Percentiles rank a stretch among this genome's conserved stretches.
These are phyloP conservation scores for Fusarium sp. DNA, from an alignment of 2,329 filamentous ascomycete genomes.

Conservation along the genomic window DNA sequence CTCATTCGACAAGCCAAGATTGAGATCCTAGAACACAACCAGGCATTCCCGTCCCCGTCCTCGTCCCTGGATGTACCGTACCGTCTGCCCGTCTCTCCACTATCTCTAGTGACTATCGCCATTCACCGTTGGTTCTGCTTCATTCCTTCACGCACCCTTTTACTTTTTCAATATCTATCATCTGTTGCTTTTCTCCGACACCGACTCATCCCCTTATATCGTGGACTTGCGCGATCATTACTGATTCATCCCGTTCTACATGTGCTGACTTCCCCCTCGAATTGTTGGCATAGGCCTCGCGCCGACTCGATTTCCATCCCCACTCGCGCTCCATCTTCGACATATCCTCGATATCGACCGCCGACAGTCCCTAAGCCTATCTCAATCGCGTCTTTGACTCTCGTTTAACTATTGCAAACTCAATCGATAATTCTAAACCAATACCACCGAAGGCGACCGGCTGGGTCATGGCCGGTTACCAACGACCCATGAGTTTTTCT, in stretches of 20 bases:
- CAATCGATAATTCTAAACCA: slow-evolving; percentile 14
- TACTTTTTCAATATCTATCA: slow-evolving; percentile 26
- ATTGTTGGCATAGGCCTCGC: slow-evolving; percentile 33
- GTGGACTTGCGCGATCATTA: slow-evolving; percentile 8
- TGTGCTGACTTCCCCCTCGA: slow-evolving; percentile 41
- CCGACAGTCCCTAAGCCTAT: slow-evolving; percentile 20
- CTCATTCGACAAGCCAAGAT: slow-evolving; percentile 34
- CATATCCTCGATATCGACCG: slow-evolving; percentile 37
- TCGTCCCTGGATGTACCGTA: slow-evolving; percentile 34
- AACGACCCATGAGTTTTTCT: slow-evolving; percentile 68
- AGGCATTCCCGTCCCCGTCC: slow-evolving; percentile 35
- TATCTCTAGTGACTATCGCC: slow-evolving; percentile 35
- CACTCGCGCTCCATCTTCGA: slow-evolving; percentile 33
- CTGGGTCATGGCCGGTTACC: slow-evolving; percentile 52
- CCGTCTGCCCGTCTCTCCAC: slow-evolving; percentile 38
- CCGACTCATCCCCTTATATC: slow-evolving; percentile 9
- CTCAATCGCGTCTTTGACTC: slow-evolving; percentile 27
- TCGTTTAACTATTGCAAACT: slow-evolving; percentile 10
- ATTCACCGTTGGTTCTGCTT: slow-evolving; percentile 39
- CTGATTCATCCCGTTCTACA: slow-evolving; percentile 23
- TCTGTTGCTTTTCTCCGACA: slow-evolving; percentile 9
- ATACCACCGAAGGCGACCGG: slow-evolving; percentile 30
- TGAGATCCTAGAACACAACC: slow-evolving; percentile 35
- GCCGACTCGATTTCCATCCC: slow-evolving; percentile 32
- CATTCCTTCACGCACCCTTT: slow-evolving; percentile 29